Conservation (phyloP, 306 rosid species). For the Elaeagnus macrophylla region DNA sequence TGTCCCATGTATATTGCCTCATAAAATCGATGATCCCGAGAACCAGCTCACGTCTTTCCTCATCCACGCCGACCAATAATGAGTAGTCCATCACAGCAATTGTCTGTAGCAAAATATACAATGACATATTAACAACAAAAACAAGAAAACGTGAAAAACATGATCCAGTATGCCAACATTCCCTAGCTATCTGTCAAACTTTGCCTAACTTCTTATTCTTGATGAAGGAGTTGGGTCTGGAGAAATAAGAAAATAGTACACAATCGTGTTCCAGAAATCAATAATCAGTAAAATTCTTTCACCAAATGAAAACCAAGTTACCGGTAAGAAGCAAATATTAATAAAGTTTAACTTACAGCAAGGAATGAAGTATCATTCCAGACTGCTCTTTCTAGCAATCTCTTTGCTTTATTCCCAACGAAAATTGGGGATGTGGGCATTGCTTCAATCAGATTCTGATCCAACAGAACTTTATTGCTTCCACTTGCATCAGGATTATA, state of each 20-base stretch:
- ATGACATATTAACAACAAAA: constrained; percentile 9
- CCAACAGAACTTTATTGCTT: constrained; percentile 70
- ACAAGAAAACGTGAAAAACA: not conserved
- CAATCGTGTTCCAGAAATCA: not conserved
- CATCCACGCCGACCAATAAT: constrained; percentile 74
- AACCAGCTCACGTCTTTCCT: constrained; percentile 69
- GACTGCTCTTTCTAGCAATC: constrained; percentile 79
- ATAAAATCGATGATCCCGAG: constrained; percentile 80
- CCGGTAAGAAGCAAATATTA: not conserved
- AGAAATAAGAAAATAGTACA: not conserved
- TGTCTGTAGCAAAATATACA: constrained; percentile 36
- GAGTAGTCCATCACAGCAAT: constrained; percentile 86
- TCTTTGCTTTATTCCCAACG: constrained; percentile 72
- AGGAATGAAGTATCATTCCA: constrained; percentile 90
- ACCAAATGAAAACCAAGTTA: not conserved
- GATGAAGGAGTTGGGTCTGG: too few species aligned
- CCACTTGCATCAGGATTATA: constrained; percentile 79
- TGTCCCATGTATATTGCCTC: constrained; percentile 94
- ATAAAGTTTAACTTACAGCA: constrained; percentile 55
- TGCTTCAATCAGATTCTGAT: constrained; percentile 82
- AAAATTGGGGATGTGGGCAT: constrained; percentile 89
- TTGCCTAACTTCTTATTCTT: too few species aligned
- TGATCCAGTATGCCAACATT: not conserved
- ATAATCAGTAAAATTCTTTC: not conserved
- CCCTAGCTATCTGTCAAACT: too few species aligned